Percentiles rank a stretch among this genome's conserved stretches.
phyloP scores from a whole-genome alignment of 2,329 filamentous ascomycete species.

The Coniochaeta prunicola region DNA sequence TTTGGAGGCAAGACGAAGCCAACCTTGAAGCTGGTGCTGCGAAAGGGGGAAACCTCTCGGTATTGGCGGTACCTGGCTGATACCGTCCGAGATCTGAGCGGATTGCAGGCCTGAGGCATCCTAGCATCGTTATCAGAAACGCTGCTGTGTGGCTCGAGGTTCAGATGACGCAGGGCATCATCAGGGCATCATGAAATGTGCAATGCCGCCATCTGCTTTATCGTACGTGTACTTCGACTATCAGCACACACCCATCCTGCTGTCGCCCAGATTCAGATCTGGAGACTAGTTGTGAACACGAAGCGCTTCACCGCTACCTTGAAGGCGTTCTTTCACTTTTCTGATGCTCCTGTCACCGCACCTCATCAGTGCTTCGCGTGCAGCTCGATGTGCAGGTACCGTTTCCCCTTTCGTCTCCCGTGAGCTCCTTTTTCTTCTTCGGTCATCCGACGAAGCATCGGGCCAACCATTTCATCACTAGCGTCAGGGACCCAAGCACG shows the following conservation, averaged over 20 bases:
- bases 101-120: not conserved
- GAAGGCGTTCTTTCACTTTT: not conserved
- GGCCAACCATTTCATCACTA: not conserved
- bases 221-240: not conserved
- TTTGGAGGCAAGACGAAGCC: too few relatives aligned
- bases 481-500: not conserved
- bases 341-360: not conserved
- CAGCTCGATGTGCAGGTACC: not conserved
- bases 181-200: not conserved
- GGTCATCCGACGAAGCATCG: not conserved
- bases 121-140: not conserved
- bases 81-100: not conserved
- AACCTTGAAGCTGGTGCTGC: not conserved
- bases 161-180: not conserved
- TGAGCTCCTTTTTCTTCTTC: not conserved
- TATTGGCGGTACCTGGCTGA: not conserved
- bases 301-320: not conserved
- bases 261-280: not conserved
- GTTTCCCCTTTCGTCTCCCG: not conserved
- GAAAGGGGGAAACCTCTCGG: not conserved
- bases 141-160: not conserved
- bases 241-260: too few relatives aligned
- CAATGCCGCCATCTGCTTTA: not conserved
- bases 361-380: not conserved
- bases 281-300: not conserved